phyloP scores from a whole-genome alignment of 2,329 filamentous ascomycete species.

The Cercospora sojina region DNA sequence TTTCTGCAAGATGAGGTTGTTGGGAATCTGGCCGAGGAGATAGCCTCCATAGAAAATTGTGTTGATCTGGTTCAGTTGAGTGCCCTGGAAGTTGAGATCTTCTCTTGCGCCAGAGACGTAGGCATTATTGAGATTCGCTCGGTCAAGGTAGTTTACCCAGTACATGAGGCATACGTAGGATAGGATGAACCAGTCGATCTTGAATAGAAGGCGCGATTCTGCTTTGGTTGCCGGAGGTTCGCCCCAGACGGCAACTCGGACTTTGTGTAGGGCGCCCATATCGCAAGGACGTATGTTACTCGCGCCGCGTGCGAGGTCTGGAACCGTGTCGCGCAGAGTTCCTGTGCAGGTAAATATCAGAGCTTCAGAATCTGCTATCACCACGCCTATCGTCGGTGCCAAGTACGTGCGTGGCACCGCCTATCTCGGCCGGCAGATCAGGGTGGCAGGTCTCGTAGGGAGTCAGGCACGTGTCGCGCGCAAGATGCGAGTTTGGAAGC shows the following conservation, averaged over 20 bases:
- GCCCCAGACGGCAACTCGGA: conserved; percentile 31
- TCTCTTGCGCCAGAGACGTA: conserved; percentile 57
- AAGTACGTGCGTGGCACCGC: not conserved
- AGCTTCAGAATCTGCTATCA: not conserved
- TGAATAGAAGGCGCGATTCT: conserved; percentile 29
- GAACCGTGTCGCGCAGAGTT: not conserved
- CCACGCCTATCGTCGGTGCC: conserved; percentile 5
- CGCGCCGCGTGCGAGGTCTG: not conserved
- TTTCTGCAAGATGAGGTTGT: conserved; percentile 63
- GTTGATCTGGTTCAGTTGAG: conserved; percentile 49
- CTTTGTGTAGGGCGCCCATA: conserved; percentile 29
- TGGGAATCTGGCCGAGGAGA: conserved; percentile 59
- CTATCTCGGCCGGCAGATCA: conserved; percentile 3
- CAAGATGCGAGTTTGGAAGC: not conserved
- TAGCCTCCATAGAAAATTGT: conserved; percentile 41
- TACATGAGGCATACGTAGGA: conserved; percentile 45
- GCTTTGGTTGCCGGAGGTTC: conserved; percentile 29
- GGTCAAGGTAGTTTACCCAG: conserved; percentile 46
- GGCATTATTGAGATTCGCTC: conserved; percentile 54
- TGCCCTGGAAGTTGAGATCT: conserved; percentile 50
- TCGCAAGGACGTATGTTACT: not conserved
- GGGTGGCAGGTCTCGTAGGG: not conserved
- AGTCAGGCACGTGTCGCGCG: not conserved
- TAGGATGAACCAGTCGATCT: conserved; percentile 37
- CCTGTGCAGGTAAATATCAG: not conserved